A percentile compares a stretch with the other conserved stretches of the same genome.
Evolutionary conservation across 768 basidiomycete genomes (phyloP).

Genomic region (Tulasnella sp.): DNA sequence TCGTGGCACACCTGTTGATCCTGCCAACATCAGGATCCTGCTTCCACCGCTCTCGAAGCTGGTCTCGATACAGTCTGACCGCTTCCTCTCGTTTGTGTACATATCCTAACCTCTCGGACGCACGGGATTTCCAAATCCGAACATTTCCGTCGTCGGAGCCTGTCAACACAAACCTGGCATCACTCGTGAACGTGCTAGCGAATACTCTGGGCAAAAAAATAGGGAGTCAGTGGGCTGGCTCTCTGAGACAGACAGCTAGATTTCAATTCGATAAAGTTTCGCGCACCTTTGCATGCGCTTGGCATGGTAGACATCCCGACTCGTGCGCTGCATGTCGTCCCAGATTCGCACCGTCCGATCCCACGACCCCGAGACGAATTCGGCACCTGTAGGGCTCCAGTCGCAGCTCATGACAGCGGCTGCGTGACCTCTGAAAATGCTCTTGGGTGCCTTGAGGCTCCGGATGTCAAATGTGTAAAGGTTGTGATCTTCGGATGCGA

Average conservation of each 20-base stretch:
- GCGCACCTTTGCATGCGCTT: slow-evolving; percentile 98
- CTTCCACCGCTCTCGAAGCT: slow-evolving; percentile 81
- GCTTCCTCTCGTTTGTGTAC: slow-evolving; percentile 84
- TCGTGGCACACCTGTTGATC: slow-evolving; percentile 51
- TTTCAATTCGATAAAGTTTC: no score
- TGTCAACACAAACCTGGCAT: slow-evolving; percentile 80
- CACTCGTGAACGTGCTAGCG: slow-evolving; percentile 76
- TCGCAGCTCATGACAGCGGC: slow-evolving; percentile 95
- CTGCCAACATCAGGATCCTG: slow-evolving; percentile 69
- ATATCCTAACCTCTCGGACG: slow-evolving; percentile 84
- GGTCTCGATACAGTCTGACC: slow-evolving; percentile 84
- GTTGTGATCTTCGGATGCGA: slow-evolving; percentile 98
- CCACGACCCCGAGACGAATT: slow-evolving; percentile 95
- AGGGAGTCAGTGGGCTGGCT: no score
- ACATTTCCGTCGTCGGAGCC: slow-evolving; percentile 95
- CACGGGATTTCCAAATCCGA: slow-evolving; percentile 88
- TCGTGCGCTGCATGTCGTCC: slow-evolving; percentile 72
- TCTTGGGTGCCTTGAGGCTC: slow-evolving; percentile 64
- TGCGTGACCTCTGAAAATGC: slow-evolving; percentile 96
- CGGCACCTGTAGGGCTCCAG: slow-evolving; percentile 92
- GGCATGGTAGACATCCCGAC: slow-evolving; percentile 89
- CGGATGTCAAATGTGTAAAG: slow-evolving; percentile 96
- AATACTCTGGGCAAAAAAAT: no score
- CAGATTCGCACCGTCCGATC: slow-evolving; percentile 91
- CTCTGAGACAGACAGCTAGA: no score